Conservation (phyloP, 73 alveolate genomes). For the Effrenium voratum region DNA sequence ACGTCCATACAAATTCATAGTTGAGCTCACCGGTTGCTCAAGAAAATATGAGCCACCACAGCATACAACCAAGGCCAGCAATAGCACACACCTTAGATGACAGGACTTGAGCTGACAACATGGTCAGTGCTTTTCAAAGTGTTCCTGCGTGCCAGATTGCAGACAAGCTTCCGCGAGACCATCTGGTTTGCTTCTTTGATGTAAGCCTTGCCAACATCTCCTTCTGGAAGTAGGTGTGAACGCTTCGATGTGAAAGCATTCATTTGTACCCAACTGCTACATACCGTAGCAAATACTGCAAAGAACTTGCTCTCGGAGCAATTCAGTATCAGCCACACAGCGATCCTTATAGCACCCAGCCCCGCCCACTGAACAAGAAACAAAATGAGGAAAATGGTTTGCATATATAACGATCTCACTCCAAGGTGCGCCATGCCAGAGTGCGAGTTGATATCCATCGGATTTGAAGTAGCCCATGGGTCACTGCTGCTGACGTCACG, state of each 20-base stretch:
- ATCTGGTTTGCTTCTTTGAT: background rate
- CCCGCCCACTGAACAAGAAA: background rate
- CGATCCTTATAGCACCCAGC: background rate
- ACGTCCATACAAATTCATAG: background rate
- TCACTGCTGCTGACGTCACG: background rate
- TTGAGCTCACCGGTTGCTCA: background rate
- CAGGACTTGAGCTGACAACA: background rate
- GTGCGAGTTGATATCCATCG: background rate
- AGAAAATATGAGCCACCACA: background rate
- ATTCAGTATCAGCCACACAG: background rate
- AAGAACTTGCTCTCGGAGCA: background rate
- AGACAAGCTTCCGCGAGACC: background rate
- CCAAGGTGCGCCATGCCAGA: background rate
- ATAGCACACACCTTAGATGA: background rate
- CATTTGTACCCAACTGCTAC: background rate
- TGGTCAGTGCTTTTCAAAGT: background rate
- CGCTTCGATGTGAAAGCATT: background rate
- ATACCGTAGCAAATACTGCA: background rate
- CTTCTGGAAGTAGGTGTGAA: background rate
- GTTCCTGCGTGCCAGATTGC: background rate
- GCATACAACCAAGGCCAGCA: background rate
- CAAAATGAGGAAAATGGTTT: background rate
- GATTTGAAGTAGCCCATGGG: background rate
- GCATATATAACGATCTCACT: background rate
- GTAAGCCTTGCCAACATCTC: background rate